These are phyloP conservation scores for Cladosporium sp. DNA, from an alignment of 2,329 filamentous ascomycete genomes.

Conservation along the genomic window DNA sequence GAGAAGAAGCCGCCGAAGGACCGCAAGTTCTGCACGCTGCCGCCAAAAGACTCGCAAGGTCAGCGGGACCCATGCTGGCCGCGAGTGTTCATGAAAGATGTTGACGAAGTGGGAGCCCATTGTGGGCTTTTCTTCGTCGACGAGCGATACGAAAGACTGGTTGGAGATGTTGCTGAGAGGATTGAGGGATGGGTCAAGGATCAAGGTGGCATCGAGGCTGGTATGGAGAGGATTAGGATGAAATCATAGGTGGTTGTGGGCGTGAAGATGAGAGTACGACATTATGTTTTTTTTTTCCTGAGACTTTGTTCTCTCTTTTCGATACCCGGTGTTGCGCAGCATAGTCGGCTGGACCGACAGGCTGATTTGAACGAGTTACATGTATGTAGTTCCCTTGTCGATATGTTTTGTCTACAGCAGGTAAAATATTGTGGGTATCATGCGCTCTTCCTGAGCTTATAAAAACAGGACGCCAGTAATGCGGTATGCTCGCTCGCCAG, in stretches of 20 bases:
- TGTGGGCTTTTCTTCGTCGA: constrained; percentile 76
- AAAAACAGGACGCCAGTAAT: constrained; percentile 11
- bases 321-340: constrained; percentile 12
- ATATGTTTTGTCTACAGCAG: constrained; percentile 13
- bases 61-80: constrained; percentile 72
- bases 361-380: not conserved
- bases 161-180: constrained; percentile 39
- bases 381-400: constrained; percentile 11
- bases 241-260: not conserved
- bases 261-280: not conserved
- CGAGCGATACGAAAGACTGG: constrained; percentile 44
- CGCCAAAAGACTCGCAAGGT: constrained; percentile 57
- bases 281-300: not conserved
- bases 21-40: constrained; percentile 78
- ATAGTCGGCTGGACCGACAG: not conserved
- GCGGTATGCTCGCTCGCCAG: constrained; percentile 1
- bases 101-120: constrained; percentile 84
- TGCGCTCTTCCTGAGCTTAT: constrained; percentile 1
- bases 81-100: constrained; percentile 74
- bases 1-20: constrained; percentile 51
- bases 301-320: not conserved
- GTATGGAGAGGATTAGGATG: constrained; percentile 13
- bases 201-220: constrained; percentile 22
- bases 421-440: constrained; percentile 19
- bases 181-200: constrained; percentile 38